These are phyloP conservation scores for Sclerotinia minor DNA, from an alignment of 2,329 filamentous ascomycete species.

Conservation along the genomic window DNA sequence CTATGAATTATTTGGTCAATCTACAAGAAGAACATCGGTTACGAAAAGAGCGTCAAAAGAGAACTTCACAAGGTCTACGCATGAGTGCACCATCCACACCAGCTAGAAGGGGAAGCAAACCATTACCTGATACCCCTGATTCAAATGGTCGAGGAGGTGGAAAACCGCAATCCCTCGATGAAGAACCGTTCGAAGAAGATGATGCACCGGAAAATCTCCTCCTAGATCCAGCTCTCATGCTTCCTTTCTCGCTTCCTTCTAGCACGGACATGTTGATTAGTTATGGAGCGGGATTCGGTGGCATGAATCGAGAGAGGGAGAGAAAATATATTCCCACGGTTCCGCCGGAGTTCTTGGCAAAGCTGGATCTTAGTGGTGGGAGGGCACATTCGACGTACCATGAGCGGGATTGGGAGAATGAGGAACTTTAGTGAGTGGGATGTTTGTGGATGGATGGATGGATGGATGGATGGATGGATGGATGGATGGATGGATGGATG, in stretches of 20 bases:
- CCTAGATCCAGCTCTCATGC: conserved; percentile 84
- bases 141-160: conserved; percentile 45
- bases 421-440: conserved; percentile 46
- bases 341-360: conserved; percentile 87
- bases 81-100: conserved; percentile 43
- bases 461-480: too few relatives aligned
- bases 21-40: conserved; percentile 73
- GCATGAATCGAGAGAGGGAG: conserved; percentile 85
- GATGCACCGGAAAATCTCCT: conserved; percentile 74
- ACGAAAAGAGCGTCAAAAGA: conserved; percentile 53
- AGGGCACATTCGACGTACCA: conserved; percentile 58
- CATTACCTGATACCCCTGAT: conserved; percentile 46
- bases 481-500: too few relatives aligned
- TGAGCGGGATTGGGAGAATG: conserved; percentile 67
- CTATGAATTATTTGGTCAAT: conserved; percentile 79
- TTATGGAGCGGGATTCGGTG: conserved; percentile 92
- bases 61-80: conserved; percentile 51
- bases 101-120: conserved; percentile 44
- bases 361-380: conserved; percentile 63
- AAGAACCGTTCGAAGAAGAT: conserved; percentile 49
- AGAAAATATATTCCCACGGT: conserved; percentile 95
- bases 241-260: conserved; percentile 92
- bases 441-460: too few relatives aligned
- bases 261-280: conserved; percentile 96
- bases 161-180: conserved; percentile 33